Percentiles rank a stretch among this genome's conserved stretches.
These are phyloP conservation scores for Ganoderma lucidum DNA, from an alignment of 1,284 basidiomycete species.

Conservation along the genomic window DNA sequence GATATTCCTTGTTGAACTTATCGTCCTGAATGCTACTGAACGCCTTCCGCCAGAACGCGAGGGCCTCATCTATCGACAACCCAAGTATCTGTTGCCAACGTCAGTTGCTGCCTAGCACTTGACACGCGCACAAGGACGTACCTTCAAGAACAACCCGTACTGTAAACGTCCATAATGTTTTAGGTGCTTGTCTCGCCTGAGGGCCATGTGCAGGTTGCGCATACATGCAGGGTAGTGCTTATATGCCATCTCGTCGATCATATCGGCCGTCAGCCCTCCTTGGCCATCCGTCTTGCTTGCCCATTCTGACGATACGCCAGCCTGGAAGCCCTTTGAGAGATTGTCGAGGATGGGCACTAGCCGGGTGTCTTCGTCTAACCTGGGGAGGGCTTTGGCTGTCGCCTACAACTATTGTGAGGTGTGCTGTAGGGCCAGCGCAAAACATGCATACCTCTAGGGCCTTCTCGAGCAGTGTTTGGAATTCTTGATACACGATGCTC, in stretches of 20 bases:
- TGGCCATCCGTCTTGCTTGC: slow-evolving; percentile 58
- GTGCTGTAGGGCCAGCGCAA: background rate
- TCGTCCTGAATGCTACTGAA: slow-evolving; percentile 89
- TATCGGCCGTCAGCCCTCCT: slow-evolving; percentile 87
- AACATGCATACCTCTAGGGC: slow-evolving; percentile 76
- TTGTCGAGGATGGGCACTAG: slow-evolving; percentile 92
- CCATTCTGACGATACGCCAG: slow-evolving; percentile 91
- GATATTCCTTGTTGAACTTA: slow-evolving; percentile 98
- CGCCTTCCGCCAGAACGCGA: slow-evolving; percentile 93
- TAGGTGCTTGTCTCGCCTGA: slow-evolving; percentile 85
- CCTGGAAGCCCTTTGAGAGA: slow-evolving; percentile 93
- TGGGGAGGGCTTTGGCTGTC: slow-evolving; percentile 89
- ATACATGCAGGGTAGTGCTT: slow-evolving; percentile 98
- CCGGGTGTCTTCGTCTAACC: slow-evolving; percentile 96
- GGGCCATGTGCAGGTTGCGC: slow-evolving; percentile 87
- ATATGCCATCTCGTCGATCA: slow-evolving; percentile 89
- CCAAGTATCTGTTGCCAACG: slow-evolving; percentile 78
- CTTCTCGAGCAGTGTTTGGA: slow-evolving; percentile 77
- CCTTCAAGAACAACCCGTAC: slow-evolving; percentile 96
- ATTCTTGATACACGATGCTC: slow-evolving; percentile 91
- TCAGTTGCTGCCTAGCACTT: slow-evolving; percentile 5
- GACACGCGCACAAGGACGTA: slow-evolving; percentile 39
- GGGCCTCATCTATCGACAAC: slow-evolving; percentile 93
- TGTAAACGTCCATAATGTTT: slow-evolving; percentile 95
- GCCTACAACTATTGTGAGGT: slow-evolving; percentile 53